Evolutionary conservation across 1,139 yeast species (phyloP).

Genomic region (Saccharomyces hybrid): DNA sequence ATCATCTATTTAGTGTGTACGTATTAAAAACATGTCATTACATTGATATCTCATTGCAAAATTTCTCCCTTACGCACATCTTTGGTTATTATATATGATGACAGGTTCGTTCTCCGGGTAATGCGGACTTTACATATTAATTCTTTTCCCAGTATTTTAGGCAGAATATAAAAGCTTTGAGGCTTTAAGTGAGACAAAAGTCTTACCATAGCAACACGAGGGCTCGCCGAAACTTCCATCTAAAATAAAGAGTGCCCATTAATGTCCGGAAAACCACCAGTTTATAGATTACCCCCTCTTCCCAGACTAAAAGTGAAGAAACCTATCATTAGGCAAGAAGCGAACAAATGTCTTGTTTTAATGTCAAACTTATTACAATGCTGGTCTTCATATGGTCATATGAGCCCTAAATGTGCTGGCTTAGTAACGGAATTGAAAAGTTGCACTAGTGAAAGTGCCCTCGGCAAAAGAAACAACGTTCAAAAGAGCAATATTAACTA

Average conservation of each 20-base stretch:
- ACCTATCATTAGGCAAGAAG: conserved; percentile 48
- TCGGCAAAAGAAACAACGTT: conserved; percentile 22
- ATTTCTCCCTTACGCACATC: neutral
- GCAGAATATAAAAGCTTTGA: neutral
- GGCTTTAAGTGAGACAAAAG: neutral
- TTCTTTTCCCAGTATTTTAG: no score
- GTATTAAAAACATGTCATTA: neutral
- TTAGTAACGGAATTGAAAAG: conserved; percentile 52
- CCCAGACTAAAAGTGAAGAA: conserved; percentile 69
- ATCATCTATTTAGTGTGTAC: neutral
- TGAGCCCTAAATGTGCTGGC: conserved; percentile 54
- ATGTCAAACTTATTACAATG: conserved; percentile 86
- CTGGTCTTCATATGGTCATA: conserved; percentile 95
- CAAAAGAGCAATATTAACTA: conserved; percentile 49
- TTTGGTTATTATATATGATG: no score
- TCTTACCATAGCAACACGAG: neutral
- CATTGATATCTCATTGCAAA: neutral
- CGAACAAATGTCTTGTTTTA: conserved; percentile 66
- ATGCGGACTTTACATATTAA: neutral
- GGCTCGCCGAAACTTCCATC: neutral
- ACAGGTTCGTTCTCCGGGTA: neutral
- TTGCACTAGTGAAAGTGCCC: conserved; percentile 34
- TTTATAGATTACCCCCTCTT: conserved; percentile 56
- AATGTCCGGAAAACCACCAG: conserved; percentile 29
- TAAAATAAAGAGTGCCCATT: neutral